Base-by-base conservation (phyloP, 1,139 yeast species). In the Saccharomycopsis phalli region DNA sequence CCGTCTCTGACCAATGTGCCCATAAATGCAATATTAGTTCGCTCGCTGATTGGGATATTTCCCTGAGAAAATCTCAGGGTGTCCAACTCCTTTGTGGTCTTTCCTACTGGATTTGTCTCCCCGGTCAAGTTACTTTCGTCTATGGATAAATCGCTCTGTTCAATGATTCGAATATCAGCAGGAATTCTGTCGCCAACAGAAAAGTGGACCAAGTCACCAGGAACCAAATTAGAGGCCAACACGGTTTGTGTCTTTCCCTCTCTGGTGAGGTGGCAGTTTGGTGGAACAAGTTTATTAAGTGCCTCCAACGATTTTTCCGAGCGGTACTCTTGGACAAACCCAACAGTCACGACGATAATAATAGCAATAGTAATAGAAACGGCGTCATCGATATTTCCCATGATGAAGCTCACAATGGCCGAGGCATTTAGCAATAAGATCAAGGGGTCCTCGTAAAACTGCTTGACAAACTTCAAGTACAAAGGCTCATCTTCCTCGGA, bases 101-200 rank as follows among this genome's bases (percentile, higher is more conserved):
- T 91, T 50, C 68, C 69, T 5, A 84, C 93, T 0, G 97, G 95
- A 38, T 77, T 71, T 39, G 84, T 84, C 61, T 91, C 98, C 44
- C 98, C 98, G 1, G 98, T 91, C 51, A 91, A 69, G 56, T 86
- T 86, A 60, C 93, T 78, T 61, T 91, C 97, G 61, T 88, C 97
- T 45, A 91, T 76, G 25, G 80, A 65, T 50, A 91, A 67, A 54
- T 86, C 91, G 18, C 75, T 81, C 1, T 94, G 76, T 46, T 81
- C 80, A 2, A 78, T 70, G 44, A 91, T 67, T 54, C 97, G 71
- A 33, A 88, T 63, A 60, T 91, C 97, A 0, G 97, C 97, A 1
- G 98, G 97, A 41, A 91, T 80, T 49, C 95, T 71, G 60, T 91
- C 98, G 51, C 98, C 98, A 43, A 86, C 91, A 31, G 77, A 60